Base-by-base conservation (phyloP, 768 basidiomycete species). In the Auricularia heimuer region DNA sequence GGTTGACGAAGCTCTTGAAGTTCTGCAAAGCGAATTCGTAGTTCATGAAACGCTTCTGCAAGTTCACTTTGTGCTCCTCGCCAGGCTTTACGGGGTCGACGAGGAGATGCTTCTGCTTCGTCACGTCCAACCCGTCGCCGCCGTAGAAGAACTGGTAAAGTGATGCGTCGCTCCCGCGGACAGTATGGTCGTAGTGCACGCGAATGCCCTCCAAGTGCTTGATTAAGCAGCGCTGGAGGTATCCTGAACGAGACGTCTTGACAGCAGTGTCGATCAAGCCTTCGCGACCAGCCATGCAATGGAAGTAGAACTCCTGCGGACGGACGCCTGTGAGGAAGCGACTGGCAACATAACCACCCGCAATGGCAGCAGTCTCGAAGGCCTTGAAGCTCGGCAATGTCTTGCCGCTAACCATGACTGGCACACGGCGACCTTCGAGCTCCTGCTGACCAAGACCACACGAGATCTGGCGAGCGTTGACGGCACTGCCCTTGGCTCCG, bases 271-370 rank as follows among this genome's bases (percentile, higher is more conserved):
- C 97, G 71, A 99, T 99, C 45, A 99, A 83, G 72, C 97, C 97
- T 79, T 99, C 97, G 70, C 97, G 86, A 63, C 97, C 97, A 65
- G 97, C 97, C 97, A 99, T 99, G 73, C 97, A 98, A 77, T 99
- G 97, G 82, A 99, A 99, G 79, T 97, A 99, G 77, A 98, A 99
- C 75, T 99, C 97, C 74, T 99, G 97, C 0, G 97, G 97, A 70
- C 90, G 92, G 74, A 99, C 87, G 64, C 97, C 97, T 6, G 97
- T 98, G 80, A 99, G 83, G 83, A 99, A 99, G 42, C 97, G 93
- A 74, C 96, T 97, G 14, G 92, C 94, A 58, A 99, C 92, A 74
- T 96, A 99, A 7, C 97, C 97, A 71, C 97, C 97, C 12, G 97
- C 96, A 67, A 98, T 93, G 3, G 97, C 94, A 67, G 88, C 90